Conservation (phyloP, 257 asterid species). For the Lavandula angustifolia region DNA sequence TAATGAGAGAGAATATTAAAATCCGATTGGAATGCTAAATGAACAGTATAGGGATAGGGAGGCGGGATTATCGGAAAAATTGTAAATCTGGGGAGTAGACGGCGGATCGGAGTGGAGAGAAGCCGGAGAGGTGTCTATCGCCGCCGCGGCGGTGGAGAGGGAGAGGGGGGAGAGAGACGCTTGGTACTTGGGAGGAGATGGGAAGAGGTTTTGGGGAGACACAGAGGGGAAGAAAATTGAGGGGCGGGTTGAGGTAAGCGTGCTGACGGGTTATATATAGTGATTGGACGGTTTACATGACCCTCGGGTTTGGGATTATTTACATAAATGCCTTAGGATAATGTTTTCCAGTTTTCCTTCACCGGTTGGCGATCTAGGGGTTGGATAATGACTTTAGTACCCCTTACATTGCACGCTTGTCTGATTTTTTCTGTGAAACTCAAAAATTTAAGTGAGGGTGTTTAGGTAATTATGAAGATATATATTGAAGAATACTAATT, state of each 20-base stretch:
- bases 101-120: constrained; percentile 32
- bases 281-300: neutral
- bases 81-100: constrained; percentile 5
- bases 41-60: constrained; percentile 17
- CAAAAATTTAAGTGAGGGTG: constrained; percentile 3
- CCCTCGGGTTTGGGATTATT: constrained; percentile 17
- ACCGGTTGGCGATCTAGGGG: constrained; percentile 17
- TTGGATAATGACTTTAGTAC: constrained; percentile 3
- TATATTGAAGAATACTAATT: neutral
- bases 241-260: constrained; percentile 6
- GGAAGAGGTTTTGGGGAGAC: neutral
- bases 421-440: neutral
- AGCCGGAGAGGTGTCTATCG: constrained; percentile 27
- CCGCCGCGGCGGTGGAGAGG: constrained; percentile 37
- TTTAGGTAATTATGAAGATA: neutral
- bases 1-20: constrained; percentile 9
- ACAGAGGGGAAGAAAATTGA: neutral
- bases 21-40: constrained; percentile 19
- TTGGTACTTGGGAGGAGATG: constrained; percentile 4
- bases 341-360: constrained; percentile 16
- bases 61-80: constrained; percentile 20
- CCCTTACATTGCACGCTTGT: neutral
- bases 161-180: neutral
- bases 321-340: constrained; percentile 28
- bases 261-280: constrained; percentile 29